Evolutionary conservation across 495 filamentous ascomycete species (phyloP).

Genomic region (Pseudevernia furfuracea): DNA sequence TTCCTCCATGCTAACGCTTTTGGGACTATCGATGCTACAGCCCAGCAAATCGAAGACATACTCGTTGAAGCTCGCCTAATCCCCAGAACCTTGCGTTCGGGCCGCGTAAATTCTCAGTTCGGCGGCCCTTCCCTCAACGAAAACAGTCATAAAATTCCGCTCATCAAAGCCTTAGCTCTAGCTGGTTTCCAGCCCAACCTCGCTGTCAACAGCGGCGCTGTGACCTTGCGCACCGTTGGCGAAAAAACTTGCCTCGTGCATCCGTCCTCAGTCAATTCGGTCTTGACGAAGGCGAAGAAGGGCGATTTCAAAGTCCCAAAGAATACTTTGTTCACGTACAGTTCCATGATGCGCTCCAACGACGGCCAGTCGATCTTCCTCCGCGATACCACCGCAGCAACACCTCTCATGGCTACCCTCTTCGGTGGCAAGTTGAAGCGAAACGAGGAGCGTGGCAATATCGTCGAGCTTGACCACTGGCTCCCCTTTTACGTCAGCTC

Average conservation of each 20-base stretch:
- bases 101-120: slow-evolving; percentile 31
- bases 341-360: slow-evolving; percentile 33
- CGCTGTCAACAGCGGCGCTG: slow-evolving; percentile 33
- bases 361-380: slow-evolving; percentile 39
- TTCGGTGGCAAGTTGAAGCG: slow-evolving; percentile 43
- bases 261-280: slow-evolving; percentile 37
- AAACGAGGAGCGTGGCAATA: slow-evolving; percentile 22
- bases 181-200: slow-evolving; percentile 46
- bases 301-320: neutral
- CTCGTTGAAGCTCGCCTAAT: slow-evolving; percentile 39
- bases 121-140: slow-evolving; percentile 42
- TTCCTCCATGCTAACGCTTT: slow-evolving; percentile 39
- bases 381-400: slow-evolving; percentile 39
- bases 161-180: slow-evolving; percentile 45
- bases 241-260: slow-evolving; percentile 40
- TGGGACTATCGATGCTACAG: slow-evolving; percentile 36
- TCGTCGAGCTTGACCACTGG: slow-evolving; percentile 44
- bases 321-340: slow-evolving; percentile 35
- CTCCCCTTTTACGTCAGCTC: slow-evolving; percentile 35
- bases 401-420: slow-evolving; percentile 39
- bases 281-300: slow-evolving; percentile 8
- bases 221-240: slow-evolving; percentile 32
- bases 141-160: slow-evolving; percentile 39
- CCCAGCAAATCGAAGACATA: slow-evolving; percentile 39
- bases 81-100: slow-evolving; percentile 28